Base-by-base conservation (phyloP, 2,329 filamentous ascomycete species). In the Cladophialophora exuberans region DNA sequence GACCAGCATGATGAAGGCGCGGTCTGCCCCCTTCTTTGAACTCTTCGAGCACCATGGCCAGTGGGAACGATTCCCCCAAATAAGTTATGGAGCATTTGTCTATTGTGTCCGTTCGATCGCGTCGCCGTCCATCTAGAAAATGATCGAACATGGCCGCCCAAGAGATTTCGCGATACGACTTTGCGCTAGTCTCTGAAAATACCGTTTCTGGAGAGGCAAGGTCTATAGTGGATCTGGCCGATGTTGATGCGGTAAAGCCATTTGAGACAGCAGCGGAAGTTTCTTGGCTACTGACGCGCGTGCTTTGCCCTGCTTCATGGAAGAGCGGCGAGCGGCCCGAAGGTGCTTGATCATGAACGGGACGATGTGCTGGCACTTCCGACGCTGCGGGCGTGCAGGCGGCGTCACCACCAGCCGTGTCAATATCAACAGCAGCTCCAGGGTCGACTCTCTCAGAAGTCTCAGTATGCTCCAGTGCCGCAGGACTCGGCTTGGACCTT, bases 71-170 rank as follows among this genome's bases (percentile, higher is more conserved):
- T 39, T 53, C 50, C 25, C 50, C 50, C 11, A 53, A 15, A 17
- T 48, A 53, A 25, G 50, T 53, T 30, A 53, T 53, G 11, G 41
- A 46, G 17, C 41, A 46, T 45, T 53, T 53, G 31, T 53, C 50
- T 41, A 53, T 47, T 13, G 50, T 45, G 17, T 45, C 33, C 43
- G 11, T 39, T 22, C 38, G 39, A 33, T 48, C 42, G n/a, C 46
- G 33, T 28, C 46, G 46, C 31, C 50, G 39, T 15, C 39, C 41
- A 18, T 53, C 33, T 31, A 53, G 43, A 18, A 53, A 36, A 26
- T 38, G 42, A 17, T 53, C 50, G 25, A 53, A 53, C 50, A 53
- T 53, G 18, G 33, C 42, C 6, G 50, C 33, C 50, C 50, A 53
- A n/a, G 50, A 38, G 11, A 47, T 38, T 45, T 53, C 50, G 23